Evolutionary conservation across 164 flowering plant species (phyloP), one percentile per base, ranked within the genome.

Genomic region (Umbilicus rupestris): DNA sequence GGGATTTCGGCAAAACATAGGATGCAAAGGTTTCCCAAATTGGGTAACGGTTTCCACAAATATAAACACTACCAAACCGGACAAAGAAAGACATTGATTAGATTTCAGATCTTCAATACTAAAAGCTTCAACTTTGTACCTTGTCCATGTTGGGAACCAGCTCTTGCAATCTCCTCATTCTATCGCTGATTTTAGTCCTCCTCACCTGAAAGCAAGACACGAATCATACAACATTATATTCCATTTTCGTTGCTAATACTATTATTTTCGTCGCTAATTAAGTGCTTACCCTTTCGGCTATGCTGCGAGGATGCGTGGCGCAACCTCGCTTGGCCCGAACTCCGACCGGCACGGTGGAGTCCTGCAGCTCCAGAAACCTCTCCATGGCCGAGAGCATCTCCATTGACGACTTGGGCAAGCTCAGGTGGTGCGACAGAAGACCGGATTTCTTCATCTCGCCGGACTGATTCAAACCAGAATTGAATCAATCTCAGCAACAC

Each of bases 111-210:
- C n/a, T n/a, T n/a, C n/a, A n/a, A n/a, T n/a, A n/a, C n/a, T n/a
- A n/a, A n/a, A n/a, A 24, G 30, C 5, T 3, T 35, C 5, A 19
- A 29, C 15, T 26, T 58, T 39, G n/a, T 39, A 92, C 99, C 96
- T 87, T 94, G 71, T 94, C 99, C 97, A 92, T 94, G 79, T 89
- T 89, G 1, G 99, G 97, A 3, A 94, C 97, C 65, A 95, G 96
- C 68, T 95, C 99, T 70, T 95, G 97, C 31, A 95, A 74, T 68
- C 86, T 95, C 81, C 92, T 85, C 89, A 95, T 95, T 29, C 99
- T 66, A 59, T 95, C 97, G 33, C 97, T 95, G 11, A 95, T 95
- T 71, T 81, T 67, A 47, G 94, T 92, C 82, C 99, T 83, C 75
- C 99, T 87, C 20, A 92, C 89, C 97, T 91, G 79, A 69, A 76